Percentiles rank a stretch among this genome's conserved stretches.
These are phyloP conservation scores for Phytophthora fragariae DNA, from an alignment of 352 stramenopile genomes.

Conservation along the genomic window DNA sequence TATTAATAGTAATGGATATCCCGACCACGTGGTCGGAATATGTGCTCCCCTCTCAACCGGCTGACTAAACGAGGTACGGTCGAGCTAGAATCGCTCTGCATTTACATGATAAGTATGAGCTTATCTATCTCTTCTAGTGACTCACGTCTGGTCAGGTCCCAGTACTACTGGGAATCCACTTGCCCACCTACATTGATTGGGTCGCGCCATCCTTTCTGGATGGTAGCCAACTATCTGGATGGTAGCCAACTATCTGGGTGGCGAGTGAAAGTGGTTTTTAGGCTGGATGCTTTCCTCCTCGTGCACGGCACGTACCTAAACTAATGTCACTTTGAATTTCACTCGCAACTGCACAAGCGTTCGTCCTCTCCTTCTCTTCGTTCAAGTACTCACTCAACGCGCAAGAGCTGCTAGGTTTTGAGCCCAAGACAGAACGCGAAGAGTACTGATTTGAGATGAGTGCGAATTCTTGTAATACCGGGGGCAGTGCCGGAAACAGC, in stretches of 20 bases:
- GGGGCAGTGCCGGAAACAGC: not conserved
- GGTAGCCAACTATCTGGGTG: not conserved
- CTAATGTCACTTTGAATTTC: not conserved
- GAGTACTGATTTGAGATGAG: not conserved
- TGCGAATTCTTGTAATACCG: not conserved
- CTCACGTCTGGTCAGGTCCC: not conserved
- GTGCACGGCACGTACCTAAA: not conserved
- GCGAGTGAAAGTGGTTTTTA: not conserved
- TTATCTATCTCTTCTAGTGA: not conserved
- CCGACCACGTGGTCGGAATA: too few relatives aligned
- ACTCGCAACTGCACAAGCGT: conserved; percentile 1
- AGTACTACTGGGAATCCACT: conserved; percentile 2
- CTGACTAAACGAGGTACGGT: too few relatives aligned
- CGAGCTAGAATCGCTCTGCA: too few relatives aligned
- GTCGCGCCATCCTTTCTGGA: not conserved
- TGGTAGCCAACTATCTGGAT: not conserved
- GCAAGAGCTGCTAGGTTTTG: not conserved
- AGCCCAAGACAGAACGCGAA: not conserved
- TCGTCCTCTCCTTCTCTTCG: not conserved
- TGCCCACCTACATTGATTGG: not conserved
- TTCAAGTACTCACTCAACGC: not conserved
- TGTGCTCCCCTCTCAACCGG: too few relatives aligned
- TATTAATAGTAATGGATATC: too few relatives aligned
- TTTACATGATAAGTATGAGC: too few relatives aligned
- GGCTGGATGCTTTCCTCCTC: not conserved